A percentile compares a stretch with the other conserved stretches of the same genome.
phyloP scores from a whole-genome alignment of 306 rosid genomes.

The Clitoria ternatea region DNA sequence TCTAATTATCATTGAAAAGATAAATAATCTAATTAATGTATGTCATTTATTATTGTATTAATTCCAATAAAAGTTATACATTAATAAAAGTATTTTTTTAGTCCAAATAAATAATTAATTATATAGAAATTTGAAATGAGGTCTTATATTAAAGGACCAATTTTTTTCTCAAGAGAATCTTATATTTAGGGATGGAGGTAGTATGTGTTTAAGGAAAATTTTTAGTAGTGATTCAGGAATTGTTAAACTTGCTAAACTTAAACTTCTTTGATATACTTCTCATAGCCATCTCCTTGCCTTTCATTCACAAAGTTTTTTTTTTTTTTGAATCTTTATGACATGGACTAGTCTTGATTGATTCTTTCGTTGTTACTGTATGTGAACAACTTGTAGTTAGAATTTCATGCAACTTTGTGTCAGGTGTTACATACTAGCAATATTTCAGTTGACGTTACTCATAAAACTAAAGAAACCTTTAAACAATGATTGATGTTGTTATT shows the following conservation, averaged over 20 bases:
- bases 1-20: no score
- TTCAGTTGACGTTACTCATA: background rate
- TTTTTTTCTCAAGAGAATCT: no score
- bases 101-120: no score
- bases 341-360: background rate
- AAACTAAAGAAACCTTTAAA: background rate
- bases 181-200: no score
- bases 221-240: background rate
- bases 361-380: background rate
- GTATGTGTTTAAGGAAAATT: background rate
- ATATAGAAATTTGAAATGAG: no score
- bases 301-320: no score
- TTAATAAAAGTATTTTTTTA: no score
- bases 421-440: background rate
- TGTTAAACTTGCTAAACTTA: background rate
- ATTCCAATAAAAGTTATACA: no score
- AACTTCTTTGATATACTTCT: background rate
- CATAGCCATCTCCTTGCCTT: background rate
- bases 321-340: background rate
- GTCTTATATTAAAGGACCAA: no score
- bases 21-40: no score
- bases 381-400: background rate
- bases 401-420: background rate
- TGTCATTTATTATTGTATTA: no score
- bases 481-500: background rate